Conservation (phyloP, 2,329 filamentous ascomycete genomes). For the Trichoderma asperellum region DNA sequence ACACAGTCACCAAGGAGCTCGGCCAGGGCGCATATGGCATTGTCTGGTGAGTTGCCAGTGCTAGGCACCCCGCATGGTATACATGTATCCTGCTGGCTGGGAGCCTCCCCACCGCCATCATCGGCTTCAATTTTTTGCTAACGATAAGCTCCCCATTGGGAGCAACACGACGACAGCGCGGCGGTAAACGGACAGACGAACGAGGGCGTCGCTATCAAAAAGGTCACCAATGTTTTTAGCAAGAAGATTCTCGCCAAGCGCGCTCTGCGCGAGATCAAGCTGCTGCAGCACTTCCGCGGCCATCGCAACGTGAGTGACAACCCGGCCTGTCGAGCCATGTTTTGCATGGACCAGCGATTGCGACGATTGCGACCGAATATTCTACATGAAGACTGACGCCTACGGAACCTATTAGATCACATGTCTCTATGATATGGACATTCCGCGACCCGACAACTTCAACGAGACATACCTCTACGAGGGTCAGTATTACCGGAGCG, state of each 20-base stretch:
- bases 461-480: constrained; percentile 99
- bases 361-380: neutral
- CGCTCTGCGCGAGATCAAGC: constrained; percentile 95
- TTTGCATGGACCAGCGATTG: neutral
- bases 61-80: constrained; percentile 2
- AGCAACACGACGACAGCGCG: constrained; percentile 61
- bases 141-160: constrained; percentile 34
- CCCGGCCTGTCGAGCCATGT: constrained; percentile 3
- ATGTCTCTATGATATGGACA: constrained; percentile 99
- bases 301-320: constrained; percentile 73
- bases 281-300: constrained; percentile 94
- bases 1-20: constrained; percentile 97
- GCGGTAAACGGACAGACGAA: constrained; percentile 88
- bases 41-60: constrained; percentile 71
- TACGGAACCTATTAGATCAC: constrained; percentile 72
- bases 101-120: constrained; percentile 36
- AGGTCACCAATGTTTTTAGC: constrained; percentile 99
- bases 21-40: constrained; percentile 98
- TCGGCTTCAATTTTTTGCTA: constrained; percentile 30
- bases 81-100: neutral
- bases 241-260: constrained; percentile 99
- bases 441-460: constrained; percentile 94
- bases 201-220: constrained; percentile 98
- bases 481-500: constrained; percentile 59
- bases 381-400: constrained; percentile 16